A percentile compares a stretch with the other conserved stretches of the same genome.
phyloP scores from a whole-genome alignment of 495 filamentous ascomycete genomes.

The Hypoxylon trugodes region DNA sequence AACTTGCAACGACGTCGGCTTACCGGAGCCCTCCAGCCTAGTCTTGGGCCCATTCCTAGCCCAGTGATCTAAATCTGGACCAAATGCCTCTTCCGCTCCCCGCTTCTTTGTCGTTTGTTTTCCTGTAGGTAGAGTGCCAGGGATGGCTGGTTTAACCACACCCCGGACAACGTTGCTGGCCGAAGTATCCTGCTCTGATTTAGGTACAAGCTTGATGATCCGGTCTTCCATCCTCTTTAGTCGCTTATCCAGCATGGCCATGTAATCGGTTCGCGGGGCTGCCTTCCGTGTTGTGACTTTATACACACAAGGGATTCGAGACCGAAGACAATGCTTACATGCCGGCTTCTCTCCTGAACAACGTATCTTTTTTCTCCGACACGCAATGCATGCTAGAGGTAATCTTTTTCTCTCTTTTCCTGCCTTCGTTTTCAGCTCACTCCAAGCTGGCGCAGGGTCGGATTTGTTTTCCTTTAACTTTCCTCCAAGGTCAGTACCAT shows the following conservation, averaged over 20 bases:
- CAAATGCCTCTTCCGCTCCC: conserved; percentile 88
- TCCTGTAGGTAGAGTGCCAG: conserved; percentile 63
- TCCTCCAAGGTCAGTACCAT: conserved; percentile 60
- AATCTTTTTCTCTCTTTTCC: conserved; percentile 95
- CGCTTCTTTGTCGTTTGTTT: conserved; percentile 76
- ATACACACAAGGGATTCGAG: conserved; percentile 97
- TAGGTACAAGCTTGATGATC: conserved; percentile 94
- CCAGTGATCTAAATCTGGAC: conserved; percentile 83
- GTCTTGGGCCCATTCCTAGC: conserved; percentile 63
- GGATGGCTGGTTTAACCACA: conserved; percentile 81
- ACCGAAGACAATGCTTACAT: conserved; percentile 94
- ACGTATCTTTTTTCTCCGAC: conserved; percentile 95
- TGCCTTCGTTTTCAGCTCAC: conserved; percentile 95
- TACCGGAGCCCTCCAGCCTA: conserved; percentile 55
- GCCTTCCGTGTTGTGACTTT: conserved; percentile 95
- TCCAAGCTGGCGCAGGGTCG: conserved; percentile 79
- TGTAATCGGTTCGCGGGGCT: conserved; percentile 96
- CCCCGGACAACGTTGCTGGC: conserved; percentile 47
- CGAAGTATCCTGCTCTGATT: conserved; percentile 71
- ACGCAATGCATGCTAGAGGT: conserved; percentile 95
- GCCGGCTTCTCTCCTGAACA: conserved; percentile 98
- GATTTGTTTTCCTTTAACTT: conserved; percentile 65
- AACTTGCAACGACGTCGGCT: conserved; percentile 66
- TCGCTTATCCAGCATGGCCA: conserved; percentile 97
- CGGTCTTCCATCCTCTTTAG: conserved; percentile 96